A percentile compares a stretch with the other conserved stretches of the same genome.
These are phyloP conservation scores for Crithidia expoeki DNA, from an alignment of 208 protist genomes.

Conservation along the genomic window DNA sequence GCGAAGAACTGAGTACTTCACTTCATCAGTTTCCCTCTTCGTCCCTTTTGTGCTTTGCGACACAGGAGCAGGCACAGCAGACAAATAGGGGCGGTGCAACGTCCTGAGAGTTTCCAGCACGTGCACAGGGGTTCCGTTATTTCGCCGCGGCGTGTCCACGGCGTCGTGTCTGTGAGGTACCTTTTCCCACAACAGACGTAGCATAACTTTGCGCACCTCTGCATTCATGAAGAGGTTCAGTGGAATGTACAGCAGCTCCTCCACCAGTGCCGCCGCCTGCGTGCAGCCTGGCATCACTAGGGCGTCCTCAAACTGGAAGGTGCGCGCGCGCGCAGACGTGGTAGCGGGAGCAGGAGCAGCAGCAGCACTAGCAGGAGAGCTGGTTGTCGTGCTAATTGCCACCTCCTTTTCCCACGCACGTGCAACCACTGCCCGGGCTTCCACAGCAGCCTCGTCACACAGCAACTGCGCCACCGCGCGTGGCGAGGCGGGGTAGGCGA, in stretches of 20 bases:
- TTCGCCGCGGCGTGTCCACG: background rate
- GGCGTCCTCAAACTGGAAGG: constrained; percentile 28
- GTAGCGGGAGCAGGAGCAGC: background rate
- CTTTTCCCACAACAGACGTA: constrained; percentile 33
- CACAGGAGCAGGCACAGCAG: background rate
- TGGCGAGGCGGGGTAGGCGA: constrained; percentile 22
- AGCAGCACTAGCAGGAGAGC: background rate
- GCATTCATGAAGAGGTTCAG: constrained; percentile 29
- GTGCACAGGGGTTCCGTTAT: background rate
- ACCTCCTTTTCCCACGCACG: constrained; percentile 10
- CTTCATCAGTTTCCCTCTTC: background rate
- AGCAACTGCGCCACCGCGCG: constrained; percentile 22
- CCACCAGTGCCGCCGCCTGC: constrained; percentile 25
- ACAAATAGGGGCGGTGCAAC: constrained; percentile 14
- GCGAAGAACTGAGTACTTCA: background rate
- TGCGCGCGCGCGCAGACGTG: background rate
- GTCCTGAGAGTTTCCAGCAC: constrained; percentile 6
- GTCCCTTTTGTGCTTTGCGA: background rate
- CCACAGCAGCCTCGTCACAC: constrained; percentile 24
- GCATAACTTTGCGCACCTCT: constrained; percentile 14
- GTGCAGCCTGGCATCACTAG: constrained; percentile 50
- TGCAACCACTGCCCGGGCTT: constrained; percentile 19
- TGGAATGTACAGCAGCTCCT: constrained; percentile 49
- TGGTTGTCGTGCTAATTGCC: background rate
- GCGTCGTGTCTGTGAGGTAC: constrained; percentile 16